These are phyloP conservation scores for Penicillium sp. DNA, from an alignment of 2,329 filamentous ascomycete genomes.

Conservation along the genomic window DNA sequence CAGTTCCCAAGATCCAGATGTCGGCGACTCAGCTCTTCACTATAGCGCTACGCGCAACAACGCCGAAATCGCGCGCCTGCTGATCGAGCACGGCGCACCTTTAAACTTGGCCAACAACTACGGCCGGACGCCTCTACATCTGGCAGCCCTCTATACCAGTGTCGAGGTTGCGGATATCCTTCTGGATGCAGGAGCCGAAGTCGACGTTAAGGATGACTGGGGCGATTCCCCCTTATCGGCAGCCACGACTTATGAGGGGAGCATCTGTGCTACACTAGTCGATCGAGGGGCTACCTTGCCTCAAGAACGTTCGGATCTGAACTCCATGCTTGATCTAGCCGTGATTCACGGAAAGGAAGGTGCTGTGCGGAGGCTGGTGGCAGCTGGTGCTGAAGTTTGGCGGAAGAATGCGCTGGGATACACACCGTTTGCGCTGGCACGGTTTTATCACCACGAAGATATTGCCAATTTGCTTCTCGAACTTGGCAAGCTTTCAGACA, in stretches of 20 bases:
- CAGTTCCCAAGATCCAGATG: constrained; percentile 5
- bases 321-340: neutral
- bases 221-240: neutral
- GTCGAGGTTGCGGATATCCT: neutral
- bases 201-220: constrained; percentile 1
- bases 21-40: constrained; percentile 5
- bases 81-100: neutral
- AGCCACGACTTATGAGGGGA: neutral
- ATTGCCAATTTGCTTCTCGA: constrained; percentile 5
- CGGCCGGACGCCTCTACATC: constrained; percentile 4
- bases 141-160: neutral
- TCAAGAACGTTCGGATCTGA: neutral
- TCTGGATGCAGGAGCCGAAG: neutral
- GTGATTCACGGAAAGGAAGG: neutral
- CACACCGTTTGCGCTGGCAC: neutral
- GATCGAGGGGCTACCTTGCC: neutral
- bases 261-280: neutral
- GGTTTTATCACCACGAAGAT: neutral
- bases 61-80: neutral
- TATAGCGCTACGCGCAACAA: constrained; percentile 2
- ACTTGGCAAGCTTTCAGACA: neutral
- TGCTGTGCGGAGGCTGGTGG: constrained; percentile 1
- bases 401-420: neutral
- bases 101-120: neutral
- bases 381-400: constrained; percentile 6